These are phyloP conservation scores for Sextonia rubra DNA, from an alignment of 164 flowering plant species.

Conservation along the genomic window DNA sequence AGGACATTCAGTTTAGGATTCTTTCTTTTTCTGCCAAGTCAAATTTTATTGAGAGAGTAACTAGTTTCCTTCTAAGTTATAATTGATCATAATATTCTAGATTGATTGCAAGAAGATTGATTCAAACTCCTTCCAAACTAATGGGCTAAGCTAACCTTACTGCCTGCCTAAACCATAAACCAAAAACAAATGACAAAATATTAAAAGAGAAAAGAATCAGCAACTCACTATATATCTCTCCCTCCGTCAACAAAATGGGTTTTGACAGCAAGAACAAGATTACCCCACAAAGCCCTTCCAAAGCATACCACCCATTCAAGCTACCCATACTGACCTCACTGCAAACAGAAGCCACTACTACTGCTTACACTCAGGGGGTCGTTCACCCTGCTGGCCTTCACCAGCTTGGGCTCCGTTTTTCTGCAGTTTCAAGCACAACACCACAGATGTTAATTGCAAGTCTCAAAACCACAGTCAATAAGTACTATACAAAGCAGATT, in stretches of 20 bases:
- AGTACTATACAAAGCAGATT: background rate
- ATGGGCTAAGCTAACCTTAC: background rate
- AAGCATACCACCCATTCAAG: background rate
- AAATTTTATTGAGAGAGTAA: too few species aligned
- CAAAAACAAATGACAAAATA: background rate
- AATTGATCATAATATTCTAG: too few species aligned
- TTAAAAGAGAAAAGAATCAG: background rate
- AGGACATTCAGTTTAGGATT: too few species aligned
- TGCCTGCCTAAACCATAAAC: background rate
- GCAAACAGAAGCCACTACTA: constrained; percentile 16
- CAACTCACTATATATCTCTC: background rate
- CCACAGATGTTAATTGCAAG: background rate
- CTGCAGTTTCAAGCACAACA: constrained; percentile 26
- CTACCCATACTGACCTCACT: too few species aligned
- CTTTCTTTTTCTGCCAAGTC: too few species aligned
- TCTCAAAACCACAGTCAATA: background rate
- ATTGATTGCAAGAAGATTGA: too few species aligned
- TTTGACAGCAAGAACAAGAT: constrained; percentile 3
- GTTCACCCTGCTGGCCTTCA: constrained; percentile 29
- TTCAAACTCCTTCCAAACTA: background rate
- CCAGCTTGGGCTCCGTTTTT: constrained; percentile 36
- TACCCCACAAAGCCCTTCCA: too few species aligned
- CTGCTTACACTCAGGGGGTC: constrained; percentile 40
- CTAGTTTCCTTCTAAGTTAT: too few species aligned
- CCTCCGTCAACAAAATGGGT: background rate